Evolutionary conservation across 805 yeast species (phyloP), one percentile per base, ranked within the genome.

Genomic region (Ogataea sp.): DNA sequence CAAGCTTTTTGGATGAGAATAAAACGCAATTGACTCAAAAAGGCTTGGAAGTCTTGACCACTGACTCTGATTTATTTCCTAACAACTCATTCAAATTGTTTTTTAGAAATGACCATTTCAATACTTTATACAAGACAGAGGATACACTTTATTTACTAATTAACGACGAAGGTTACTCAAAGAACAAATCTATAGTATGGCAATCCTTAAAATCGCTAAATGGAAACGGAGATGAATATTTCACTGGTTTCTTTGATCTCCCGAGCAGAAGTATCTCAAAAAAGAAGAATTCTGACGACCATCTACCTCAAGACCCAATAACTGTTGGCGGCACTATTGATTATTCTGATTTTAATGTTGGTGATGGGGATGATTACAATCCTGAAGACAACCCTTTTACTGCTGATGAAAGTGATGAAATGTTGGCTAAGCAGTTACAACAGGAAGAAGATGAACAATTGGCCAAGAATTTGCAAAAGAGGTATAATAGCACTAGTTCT

Each of bases 21-120:
- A 74, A 78, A 7, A 78, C 94, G 0, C 96, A 90, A 53, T 61
- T 89, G 50, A 86, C 97, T 0, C 64, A 62, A 1, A 61, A 65
- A 36, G 98, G 98, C 0, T 56, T 84, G 13, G 41, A 54, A 1
- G 62, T 62, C 38, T 55, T 84, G 44, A 62, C 64, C 43, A 13
- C 20, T 3, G 35, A 45, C 32, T 38, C 32, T 14, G 55, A 60
- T 6, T 51, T 67, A 3, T 54, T 85, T 21, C 53, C 58, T 1
- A 68, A 70, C 14, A 78, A 78, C 32, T 71, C 79, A 6, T 68
- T 80, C 40, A 74, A 80, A 1, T 77, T 90, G 0, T 73, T 90
- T 44, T 93, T 89, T 64, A 71, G 97, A 52, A 90, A 93, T 59
- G 89, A 93, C 57, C 96, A 88, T 57, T 90, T 85, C 59, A 73